Percentiles rank a stretch among this genome's conserved stretches.
These are phyloP conservation scores for Trichoderma orchidacearum DNA, from an alignment of 495 filamentous ascomycete species.

Conservation along the genomic window DNA sequence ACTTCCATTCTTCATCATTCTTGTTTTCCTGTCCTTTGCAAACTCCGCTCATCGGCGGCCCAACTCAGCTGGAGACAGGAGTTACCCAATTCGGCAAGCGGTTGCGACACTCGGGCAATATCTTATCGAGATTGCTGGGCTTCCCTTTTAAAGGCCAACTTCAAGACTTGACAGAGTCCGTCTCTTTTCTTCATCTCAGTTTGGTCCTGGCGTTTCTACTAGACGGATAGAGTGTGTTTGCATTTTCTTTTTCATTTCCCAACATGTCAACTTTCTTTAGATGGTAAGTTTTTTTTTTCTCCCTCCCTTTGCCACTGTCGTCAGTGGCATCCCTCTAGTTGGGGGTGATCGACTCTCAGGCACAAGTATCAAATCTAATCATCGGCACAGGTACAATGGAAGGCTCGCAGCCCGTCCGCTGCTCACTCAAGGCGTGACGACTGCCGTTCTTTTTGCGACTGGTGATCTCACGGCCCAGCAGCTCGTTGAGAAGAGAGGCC, in stretches of 20 bases:
- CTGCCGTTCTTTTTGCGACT: conserved; percentile 75
- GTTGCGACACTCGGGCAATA: not conserved
- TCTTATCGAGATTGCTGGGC: not conserved
- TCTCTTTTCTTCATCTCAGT: not conserved
- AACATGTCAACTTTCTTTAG: not conserved
- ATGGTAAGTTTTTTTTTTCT: too few relatives aligned
- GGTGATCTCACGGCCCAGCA: conserved; percentile 93
- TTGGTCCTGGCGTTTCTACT: not conserved
- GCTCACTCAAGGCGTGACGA: conserved; percentile 79
- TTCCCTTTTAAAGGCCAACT: not conserved
- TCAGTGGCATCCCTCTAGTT: not conserved
- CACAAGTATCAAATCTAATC: not conserved
- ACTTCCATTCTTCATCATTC: not conserved
- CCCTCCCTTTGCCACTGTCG: not conserved
- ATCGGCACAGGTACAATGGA: conserved; percentile 63
- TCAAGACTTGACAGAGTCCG: not conserved
- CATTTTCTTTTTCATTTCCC: not conserved
- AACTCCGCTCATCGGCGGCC: not conserved
- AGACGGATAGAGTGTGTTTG: not conserved
- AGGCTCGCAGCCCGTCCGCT: conserved; percentile 69
- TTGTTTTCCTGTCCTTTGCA: not conserved
- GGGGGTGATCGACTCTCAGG: too few relatives aligned
- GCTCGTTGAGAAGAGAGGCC: conserved; percentile 67
- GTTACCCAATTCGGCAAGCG: not conserved
- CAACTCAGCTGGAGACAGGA: not conserved